Evolutionary conservation across 495 filamentous ascomycete species (phyloP).

Genomic region (Schizothecium vesticola): DNA sequence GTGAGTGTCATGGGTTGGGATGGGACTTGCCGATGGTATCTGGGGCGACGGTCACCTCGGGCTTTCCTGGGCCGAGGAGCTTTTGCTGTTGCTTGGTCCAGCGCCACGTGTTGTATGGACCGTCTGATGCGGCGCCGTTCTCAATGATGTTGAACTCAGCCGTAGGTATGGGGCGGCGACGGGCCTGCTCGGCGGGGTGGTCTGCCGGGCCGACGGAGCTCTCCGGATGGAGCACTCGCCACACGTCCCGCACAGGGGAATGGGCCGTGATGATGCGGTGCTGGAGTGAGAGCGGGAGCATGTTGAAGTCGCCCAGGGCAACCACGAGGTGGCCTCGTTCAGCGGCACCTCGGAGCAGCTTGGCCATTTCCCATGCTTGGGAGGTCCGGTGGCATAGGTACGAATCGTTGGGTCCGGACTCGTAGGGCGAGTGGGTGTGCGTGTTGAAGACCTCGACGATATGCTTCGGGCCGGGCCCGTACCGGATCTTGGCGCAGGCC

Average conservation of each 20-base stretch:
- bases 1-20: not conserved
- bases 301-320: constrained; percentile 91
- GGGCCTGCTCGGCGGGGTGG: constrained; percentile 56
- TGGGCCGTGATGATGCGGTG: constrained; percentile 76
- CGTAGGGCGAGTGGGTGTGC: constrained; percentile 89
- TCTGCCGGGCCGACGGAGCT: constrained; percentile 67
- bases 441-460: constrained; percentile 93
- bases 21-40: constrained; percentile 34
- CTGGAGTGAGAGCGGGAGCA: constrained; percentile 81
- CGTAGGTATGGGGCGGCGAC: constrained; percentile 53
- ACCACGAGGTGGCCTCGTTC: constrained; percentile 82
- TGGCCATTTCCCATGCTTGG: constrained; percentile 96
- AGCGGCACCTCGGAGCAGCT: constrained; percentile 77
- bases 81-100: constrained; percentile 64
- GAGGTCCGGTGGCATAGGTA: constrained; percentile 87
- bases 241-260: constrained; percentile 73
- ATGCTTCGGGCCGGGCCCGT: constrained; percentile 59
- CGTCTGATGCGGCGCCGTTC: constrained; percentile 86
- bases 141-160: constrained; percentile 69
- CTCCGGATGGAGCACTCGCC: constrained; percentile 74
- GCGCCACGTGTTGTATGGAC: constrained; percentile 84
- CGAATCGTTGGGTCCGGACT: constrained; percentile 63
- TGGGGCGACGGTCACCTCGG: constrained; percentile 46
- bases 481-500: constrained; percentile 74
- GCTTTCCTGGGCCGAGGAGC: constrained; percentile 47